phyloP scores from a whole-genome alignment of 2,329 filamentous ascomycete genomes.

The Calonectria hongkongensis region DNA sequence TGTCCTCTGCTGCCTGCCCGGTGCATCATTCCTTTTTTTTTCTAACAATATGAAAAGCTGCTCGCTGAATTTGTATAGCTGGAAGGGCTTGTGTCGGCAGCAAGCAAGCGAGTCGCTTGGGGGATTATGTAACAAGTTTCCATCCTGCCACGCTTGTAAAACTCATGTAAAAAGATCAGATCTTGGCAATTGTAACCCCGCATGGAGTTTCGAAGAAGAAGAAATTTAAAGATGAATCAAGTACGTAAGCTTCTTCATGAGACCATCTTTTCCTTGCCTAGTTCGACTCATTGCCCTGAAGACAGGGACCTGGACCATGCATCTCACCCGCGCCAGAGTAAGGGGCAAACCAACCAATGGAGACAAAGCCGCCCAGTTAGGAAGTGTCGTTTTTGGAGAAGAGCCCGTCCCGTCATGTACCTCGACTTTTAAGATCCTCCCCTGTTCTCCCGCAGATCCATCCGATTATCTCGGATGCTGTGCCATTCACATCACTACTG shows the following conservation, averaged over 20 bases:
- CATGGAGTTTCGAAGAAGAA: neutral
- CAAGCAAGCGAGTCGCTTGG: neutral
- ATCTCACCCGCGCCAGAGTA: neutral
- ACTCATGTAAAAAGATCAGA: neutral
- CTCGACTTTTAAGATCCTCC: conserved; percentile 17
- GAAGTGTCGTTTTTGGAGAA: neutral
- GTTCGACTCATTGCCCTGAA: neutral
- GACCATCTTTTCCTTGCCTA: neutral
- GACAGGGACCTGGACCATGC: conserved; percentile 16
- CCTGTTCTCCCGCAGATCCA: conserved; percentile 25
- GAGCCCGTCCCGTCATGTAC: conserved; percentile 24
- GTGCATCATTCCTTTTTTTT: too few relatives aligned
- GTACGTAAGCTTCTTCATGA: neutral
- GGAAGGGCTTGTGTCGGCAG: neutral
- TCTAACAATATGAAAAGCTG: too few relatives aligned
- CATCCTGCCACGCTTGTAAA: neutral
- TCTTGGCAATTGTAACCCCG: neutral
- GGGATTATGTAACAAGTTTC: neutral
- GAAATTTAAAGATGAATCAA: neutral
- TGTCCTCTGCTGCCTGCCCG: too few relatives aligned
- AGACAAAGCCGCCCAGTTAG: neutral
- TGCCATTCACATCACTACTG: neutral
- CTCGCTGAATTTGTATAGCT: too few relatives aligned
- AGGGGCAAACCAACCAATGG: conserved; percentile 16
- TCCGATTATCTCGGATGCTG: conserved; percentile 21